Evolutionary conservation across 345 rosid genomes (phyloP).

Genomic region (Citrus reticulata): DNA sequence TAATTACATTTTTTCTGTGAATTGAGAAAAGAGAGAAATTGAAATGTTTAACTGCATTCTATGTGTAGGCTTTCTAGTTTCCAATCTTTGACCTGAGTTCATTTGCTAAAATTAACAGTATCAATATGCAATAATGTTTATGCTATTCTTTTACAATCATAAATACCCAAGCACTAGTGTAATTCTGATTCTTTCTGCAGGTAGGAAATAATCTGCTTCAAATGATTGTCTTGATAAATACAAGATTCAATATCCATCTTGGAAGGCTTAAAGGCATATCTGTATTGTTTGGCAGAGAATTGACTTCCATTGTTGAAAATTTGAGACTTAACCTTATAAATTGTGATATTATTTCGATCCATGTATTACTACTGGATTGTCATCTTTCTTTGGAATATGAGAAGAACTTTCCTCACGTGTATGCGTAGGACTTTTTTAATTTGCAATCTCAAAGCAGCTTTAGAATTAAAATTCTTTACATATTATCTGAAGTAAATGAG

Average conservation of each 20-base stretch:
- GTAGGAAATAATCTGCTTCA: background rate
- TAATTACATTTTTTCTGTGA: background rate
- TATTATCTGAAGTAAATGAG: background rate
- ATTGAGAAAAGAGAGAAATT: background rate
- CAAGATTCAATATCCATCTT: background rate
- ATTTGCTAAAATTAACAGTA: background rate
- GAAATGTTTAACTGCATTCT: background rate
- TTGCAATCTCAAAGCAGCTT: background rate
- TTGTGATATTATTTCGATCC: background rate
- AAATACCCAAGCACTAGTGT: background rate
- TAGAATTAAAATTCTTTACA: background rate
- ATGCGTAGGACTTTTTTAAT: background rate
- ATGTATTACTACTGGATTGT: background rate
- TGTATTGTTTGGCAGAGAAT: background rate
- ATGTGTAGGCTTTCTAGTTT: background rate
- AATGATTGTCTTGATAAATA: background rate
- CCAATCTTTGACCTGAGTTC: background rate
- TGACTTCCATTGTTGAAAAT: slow-evolving; percentile 3
- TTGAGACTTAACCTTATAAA: background rate
- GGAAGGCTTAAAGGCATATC: background rate
- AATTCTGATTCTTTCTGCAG: background rate
- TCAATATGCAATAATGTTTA: background rate
- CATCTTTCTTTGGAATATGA: background rate
- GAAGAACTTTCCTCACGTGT: background rate
- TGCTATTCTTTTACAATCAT: background rate